Conservation (phyloP, 208 protist genomes). For the Trypanosoma conorhini region DNA sequence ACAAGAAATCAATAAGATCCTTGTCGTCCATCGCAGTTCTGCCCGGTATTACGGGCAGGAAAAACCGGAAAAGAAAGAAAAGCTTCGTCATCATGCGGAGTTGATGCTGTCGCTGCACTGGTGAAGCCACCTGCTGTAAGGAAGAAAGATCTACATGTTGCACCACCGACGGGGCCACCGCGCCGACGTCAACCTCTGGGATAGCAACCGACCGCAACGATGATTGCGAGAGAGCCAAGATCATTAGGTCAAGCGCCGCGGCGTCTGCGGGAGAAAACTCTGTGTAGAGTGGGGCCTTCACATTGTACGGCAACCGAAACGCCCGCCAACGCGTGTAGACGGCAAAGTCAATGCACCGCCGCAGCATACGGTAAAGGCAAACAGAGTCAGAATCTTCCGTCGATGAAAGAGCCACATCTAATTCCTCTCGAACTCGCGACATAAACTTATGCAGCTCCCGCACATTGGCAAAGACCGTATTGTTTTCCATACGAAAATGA, state of each 20-base stretch:
- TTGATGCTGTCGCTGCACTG: slow-evolving; percentile 29
- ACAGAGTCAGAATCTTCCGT: not conserved
- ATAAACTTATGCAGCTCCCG: slow-evolving; percentile 64
- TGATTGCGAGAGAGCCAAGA: slow-evolving; percentile 33
- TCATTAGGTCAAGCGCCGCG: slow-evolving; percentile 56
- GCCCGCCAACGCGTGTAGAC: slow-evolving; percentile 87
- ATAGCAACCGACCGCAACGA: slow-evolving; percentile 12
- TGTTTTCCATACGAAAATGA: slow-evolving; percentile 63
- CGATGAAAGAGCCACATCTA: slow-evolving; percentile 27
- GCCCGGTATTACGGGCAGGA: slow-evolving; percentile 67
- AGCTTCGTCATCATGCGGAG: slow-evolving; percentile 42
- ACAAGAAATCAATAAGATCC: slow-evolving; percentile 46
- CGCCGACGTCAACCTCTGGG: slow-evolving; percentile 30
- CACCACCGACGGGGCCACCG: slow-evolving; percentile 32
- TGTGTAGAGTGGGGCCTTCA: slow-evolving; percentile 41
- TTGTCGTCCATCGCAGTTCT: slow-evolving; percentile 36
- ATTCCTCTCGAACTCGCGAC: slow-evolving; percentile 31
- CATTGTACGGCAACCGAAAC: slow-evolving; percentile 86
- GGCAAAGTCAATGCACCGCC: slow-evolving; percentile 74
- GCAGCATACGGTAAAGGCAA: slow-evolving; percentile 32
- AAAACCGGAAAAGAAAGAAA: slow-evolving; percentile 50
- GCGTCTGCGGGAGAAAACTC: slow-evolving; percentile 27
- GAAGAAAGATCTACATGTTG: slow-evolving; percentile 23
- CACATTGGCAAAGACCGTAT: slow-evolving; percentile 46
- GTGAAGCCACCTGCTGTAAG: slow-evolving; percentile 18